A percentile compares a stretch with the other conserved stretches of the same genome.
phyloP scores from a whole-genome alignment of 106 monocot species.

The Allium cepa region DNA sequence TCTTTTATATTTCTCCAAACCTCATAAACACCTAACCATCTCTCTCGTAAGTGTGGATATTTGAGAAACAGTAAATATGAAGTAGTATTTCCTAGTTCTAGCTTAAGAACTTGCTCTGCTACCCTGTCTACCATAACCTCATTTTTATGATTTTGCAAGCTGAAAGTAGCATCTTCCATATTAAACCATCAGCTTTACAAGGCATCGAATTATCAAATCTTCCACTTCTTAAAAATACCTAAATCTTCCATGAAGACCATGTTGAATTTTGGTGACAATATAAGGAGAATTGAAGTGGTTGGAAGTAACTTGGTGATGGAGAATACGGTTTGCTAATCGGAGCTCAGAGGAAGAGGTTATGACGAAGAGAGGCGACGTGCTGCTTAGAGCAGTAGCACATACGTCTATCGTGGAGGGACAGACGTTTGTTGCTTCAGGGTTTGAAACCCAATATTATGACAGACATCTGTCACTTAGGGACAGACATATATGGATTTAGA shows the following conservation, averaged over 20 bases:
- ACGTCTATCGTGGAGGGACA: too few species aligned
- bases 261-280: too few species aligned
- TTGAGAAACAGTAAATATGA: conserved; percentile 60
- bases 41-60: conserved; percentile 28
- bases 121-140: conserved; percentile 49
- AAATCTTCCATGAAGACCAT: conserved; percentile 53
- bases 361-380: too few species aligned
- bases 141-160: conserved; percentile 57
- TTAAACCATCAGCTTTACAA: conserved; percentile 39
- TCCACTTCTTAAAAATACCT: conserved; percentile 53
- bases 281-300: too few species aligned
- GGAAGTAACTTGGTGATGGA: too few species aligned
- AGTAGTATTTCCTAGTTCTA: conserved; percentile 61
- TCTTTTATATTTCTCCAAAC: conserved; percentile 52
- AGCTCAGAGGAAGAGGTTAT: too few species aligned
- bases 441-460: too few species aligned
- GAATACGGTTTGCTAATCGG: too few species aligned
- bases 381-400: too few species aligned
- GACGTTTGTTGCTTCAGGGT: too few species aligned
- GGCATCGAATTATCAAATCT: conserved; percentile 55
- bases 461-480: too few species aligned
- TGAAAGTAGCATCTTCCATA: conserved; percentile 76
- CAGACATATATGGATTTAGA: too few species aligned
- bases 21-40: conserved; percentile 50
- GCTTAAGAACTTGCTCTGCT: conserved; percentile 34